These are phyloP conservation scores for Mycosphaerella sp. DNA, from an alignment of 2,329 filamentous ascomycete genomes.

Conservation along the genomic window DNA sequence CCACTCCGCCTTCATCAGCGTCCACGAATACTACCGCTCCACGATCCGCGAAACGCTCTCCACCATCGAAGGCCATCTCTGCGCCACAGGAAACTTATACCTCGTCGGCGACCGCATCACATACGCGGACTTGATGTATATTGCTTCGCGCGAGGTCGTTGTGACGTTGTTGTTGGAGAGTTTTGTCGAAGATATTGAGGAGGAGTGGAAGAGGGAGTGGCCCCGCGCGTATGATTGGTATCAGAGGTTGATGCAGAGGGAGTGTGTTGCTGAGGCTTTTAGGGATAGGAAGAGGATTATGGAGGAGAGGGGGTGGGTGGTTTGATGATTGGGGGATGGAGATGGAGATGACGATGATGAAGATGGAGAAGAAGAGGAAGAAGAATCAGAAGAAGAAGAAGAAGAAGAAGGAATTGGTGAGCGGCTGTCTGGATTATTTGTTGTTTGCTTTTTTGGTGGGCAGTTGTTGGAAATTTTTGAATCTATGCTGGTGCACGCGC, in stretches of 20 bases:
- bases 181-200: conserved; percentile 5
- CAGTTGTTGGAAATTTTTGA: too few species aligned
- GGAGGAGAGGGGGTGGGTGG: conserved; percentile 2
- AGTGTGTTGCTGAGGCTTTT: conserved; percentile 3
- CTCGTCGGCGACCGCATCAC: conserved; percentile 42
- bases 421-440: too few species aligned
- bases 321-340: too few species aligned
- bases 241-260: conserved; percentile 3
- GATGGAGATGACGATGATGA: too few species aligned
- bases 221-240: conserved; percentile 10
- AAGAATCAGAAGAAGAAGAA: too few species aligned
- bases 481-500: too few species aligned
- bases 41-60: conserved; percentile 20
- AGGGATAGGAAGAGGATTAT: conserved; percentile 1
- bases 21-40: conserved; percentile 3
- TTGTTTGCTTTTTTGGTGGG: too few species aligned
- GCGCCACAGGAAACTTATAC: conserved; percentile 32
- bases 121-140: conserved; percentile 37
- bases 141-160: conserved; percentile 13
- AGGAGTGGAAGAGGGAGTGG: conserved; percentile 4
- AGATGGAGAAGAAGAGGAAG: too few species aligned
- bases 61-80: conserved; percentile 41
- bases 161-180: not conserved
- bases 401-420: too few species aligned
- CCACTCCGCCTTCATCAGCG: conserved; percentile 29